Evolutionary conservation across 345 rosid genomes (phyloP).

Genomic region (Draba incana): DNA sequence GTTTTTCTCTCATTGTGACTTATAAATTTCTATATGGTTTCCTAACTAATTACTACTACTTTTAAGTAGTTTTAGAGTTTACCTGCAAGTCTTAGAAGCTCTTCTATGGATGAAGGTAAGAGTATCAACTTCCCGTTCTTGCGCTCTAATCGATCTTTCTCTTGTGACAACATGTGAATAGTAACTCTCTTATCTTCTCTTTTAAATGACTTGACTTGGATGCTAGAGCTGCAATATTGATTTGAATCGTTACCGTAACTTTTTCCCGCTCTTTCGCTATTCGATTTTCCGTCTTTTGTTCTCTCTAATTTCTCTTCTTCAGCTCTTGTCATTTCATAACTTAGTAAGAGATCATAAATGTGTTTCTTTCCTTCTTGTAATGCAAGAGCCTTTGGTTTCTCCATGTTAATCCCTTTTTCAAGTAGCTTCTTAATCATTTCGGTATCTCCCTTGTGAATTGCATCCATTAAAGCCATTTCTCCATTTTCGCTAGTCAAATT

Average conservation of each 20-base stretch:
- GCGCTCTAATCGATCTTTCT: slow-evolving; percentile 40
- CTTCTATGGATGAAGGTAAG: slow-evolving; percentile 80
- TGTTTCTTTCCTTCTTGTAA: slow-evolving; percentile 52
- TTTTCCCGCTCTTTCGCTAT: slow-evolving; percentile 32
- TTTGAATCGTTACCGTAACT: slow-evolving; percentile 36
- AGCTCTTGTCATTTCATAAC: slow-evolving; percentile 47
- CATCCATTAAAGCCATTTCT: slow-evolving; percentile 56
- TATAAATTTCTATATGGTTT: too few species aligned
- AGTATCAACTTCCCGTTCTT: slow-evolving; percentile 61
- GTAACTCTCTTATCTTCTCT: slow-evolving; percentile 70
- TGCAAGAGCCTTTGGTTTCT: slow-evolving; percentile 59
- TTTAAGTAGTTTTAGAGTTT: slow-evolving; percentile 44
- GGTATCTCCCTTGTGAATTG: slow-evolving; percentile 52
- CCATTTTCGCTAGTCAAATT: slow-evolving; percentile 43
- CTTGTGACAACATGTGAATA: slow-evolving; percentile 61
- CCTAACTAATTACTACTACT: too few species aligned
- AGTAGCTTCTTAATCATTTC: slow-evolving; percentile 65
- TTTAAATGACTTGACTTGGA: slow-evolving; percentile 31
- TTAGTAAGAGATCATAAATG: slow-evolving; percentile 53
- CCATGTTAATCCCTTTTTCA: slow-evolving; percentile 53
- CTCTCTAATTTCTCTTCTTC: slow-evolving; percentile 60
- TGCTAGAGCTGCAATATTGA: slow-evolving; percentile 42
- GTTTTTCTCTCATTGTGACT: too few species aligned
- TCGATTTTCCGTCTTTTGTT: slow-evolving; percentile 39
- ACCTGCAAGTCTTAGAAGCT: slow-evolving; percentile 82